Evolutionary conservation across 768 basidiomycete species (phyloP), one percentile per base, ranked within the genome.

Genomic region (Phlebiopsis gigantea): DNA sequence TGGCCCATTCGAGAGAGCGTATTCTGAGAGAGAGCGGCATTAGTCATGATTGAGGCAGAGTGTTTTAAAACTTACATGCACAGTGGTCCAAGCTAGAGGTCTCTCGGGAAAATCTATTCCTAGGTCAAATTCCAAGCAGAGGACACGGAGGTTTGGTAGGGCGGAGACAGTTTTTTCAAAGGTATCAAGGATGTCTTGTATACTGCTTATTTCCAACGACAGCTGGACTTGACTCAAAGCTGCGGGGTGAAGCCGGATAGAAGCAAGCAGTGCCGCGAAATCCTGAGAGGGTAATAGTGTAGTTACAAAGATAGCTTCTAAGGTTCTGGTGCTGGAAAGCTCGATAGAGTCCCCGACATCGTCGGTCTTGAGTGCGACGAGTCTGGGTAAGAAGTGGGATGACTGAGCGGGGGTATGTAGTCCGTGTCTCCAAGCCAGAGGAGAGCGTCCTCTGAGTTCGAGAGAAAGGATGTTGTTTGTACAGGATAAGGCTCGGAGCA

Each of bases 331-430:
- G n/a, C 41, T 49, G 2, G 55, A 48, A 15, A 64, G 31, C 15
- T 14, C 10, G 9, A 22, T 30, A 15, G 46, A 34, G 26, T 59
- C 53, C 15, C 46, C 46, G 1, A 45, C 48, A 12, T 61, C 57
- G 21, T 55, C 29, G 12, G 59, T 53, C 31, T 63, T 65, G n/a
- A 68, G 49, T n/a, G 67, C 65, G 5, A 55, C 34, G 5, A 68
- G 59, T 28, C 53, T 49, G 17, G 65, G 61, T 5, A 66, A 57
- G 26, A 63, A 62, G 3, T 42, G 44, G 3, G 30, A n/a, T 3
- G 62, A 61, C 4, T 30, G 24, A 29, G 52, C 56, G 9, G 49
- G 39, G 17, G 9, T 24, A 22, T 19, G 22, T n/a, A n/a, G 29
- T 8, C 15, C 10, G 7, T 25, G 21, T n/a, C 41, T n/a, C 49